Conservation (phyloP, 768 basidiomycete species). For the Tulasnella sp. region DNA sequence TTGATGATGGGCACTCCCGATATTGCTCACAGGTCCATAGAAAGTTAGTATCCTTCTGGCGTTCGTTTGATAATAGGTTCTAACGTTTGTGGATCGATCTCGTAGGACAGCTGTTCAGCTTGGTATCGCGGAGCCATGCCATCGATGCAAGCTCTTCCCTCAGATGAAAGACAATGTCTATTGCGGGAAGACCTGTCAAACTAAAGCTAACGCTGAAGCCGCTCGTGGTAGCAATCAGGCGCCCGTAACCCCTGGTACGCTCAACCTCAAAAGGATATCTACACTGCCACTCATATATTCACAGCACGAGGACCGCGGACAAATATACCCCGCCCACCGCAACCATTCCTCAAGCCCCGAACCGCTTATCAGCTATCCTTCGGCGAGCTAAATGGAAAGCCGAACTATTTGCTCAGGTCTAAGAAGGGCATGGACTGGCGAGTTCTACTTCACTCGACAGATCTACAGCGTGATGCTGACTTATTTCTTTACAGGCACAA, state of each 20-base stretch:
- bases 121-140: slow-evolving; percentile 1
- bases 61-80: background rate
- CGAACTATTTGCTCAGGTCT: slow-evolving; percentile 6
- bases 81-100: background rate
- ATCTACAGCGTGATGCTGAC: too few relatives aligned
- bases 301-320: background rate
- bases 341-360: slow-evolving; percentile 4
- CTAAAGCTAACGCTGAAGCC: background rate
- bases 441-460: too few relatives aligned
- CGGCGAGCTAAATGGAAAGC: background rate
- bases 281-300: background rate
- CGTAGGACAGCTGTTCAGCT: slow-evolving; percentile 3
- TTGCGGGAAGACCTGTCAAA: slow-evolving; percentile 4
- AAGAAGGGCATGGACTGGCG: slow-evolving; percentile 2
- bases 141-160: slow-evolving; percentile 1
- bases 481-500: background rate
- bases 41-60: background rate
- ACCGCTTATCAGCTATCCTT: slow-evolving; percentile 4
- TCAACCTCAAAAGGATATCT: background rate
- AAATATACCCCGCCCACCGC: slow-evolving; percentile 3
- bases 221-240: background rate
- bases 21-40: slow-evolving; percentile 8
- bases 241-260: background rate
- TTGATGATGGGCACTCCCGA: background rate
- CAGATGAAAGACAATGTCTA: background rate